A percentile compares a stretch with the other conserved stretches of the same genome.
phyloP scores from a whole-genome alignment of 2,329 filamentous ascomycete genomes.

The Colletotrichum sp. region DNA sequence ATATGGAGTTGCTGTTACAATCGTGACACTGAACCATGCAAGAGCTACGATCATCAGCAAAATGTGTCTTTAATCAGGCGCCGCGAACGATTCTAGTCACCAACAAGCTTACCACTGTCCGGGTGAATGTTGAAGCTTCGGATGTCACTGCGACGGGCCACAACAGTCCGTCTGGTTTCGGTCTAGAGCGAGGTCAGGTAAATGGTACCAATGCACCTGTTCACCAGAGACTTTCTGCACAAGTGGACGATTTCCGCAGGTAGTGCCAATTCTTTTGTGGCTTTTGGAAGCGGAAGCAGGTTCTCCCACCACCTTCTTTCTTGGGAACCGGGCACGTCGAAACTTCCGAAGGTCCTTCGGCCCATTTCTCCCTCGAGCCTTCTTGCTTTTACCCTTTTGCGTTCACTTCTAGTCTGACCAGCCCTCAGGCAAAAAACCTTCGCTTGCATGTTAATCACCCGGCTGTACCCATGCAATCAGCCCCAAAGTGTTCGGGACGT shows the following conservation, averaged over 20 bases:
- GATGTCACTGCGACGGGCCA: not conserved
- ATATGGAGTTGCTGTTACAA: no score
- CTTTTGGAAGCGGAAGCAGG: not conserved
- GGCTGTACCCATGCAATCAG: not conserved
- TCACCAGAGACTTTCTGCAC: not conserved
- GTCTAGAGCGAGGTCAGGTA: not conserved
- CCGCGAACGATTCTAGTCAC: not conserved
- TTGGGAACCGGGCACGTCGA: not conserved
- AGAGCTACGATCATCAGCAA: not conserved
- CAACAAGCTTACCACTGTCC: not conserved
- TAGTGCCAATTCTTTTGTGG: not conserved
- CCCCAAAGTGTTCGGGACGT: not conserved
- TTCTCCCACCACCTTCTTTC: not conserved
- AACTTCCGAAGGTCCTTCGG: not conserved
- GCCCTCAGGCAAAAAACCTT: not conserved
- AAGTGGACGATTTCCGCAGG: not conserved
- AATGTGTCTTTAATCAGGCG: not conserved
- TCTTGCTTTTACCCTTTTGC: not conserved
- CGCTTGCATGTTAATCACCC: not conserved
- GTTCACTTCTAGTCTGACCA: not conserved
- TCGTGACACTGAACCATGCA: no score
- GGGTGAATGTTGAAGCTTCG: not conserved
- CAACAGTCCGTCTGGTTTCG: not conserved
- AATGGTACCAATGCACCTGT: not conserved
- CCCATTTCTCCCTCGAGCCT: not conserved